Evolutionary conservation across 1,139 yeast species (phyloP), one percentile per base, ranked within the genome.

Genomic region (Debaryomyces psychrophilus): DNA sequence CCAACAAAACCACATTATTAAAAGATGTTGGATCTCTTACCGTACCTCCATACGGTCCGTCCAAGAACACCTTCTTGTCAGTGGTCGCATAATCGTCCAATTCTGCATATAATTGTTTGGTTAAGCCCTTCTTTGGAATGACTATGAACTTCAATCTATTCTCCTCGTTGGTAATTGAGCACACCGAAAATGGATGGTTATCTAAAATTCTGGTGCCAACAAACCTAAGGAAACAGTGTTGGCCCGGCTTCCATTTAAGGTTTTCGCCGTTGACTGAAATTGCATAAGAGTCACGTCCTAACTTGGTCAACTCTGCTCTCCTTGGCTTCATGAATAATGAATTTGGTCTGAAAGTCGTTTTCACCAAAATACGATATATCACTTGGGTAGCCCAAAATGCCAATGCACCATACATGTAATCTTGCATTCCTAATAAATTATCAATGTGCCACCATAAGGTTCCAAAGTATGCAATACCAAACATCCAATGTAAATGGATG

Each of bases 1-100:
- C 64, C 8, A 78, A 35, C 18, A 81, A 58, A 4, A 69, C 58
- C 1, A 79, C 68, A 40, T 75, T 71, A 45, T 80, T 81, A 58
- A 83, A 83, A 1, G 81, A 61, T 31, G 69, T 58, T 7, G 71
- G 61, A 50, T 80, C 79, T 54, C 88, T 69, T 11, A 70, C 60
- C 40, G 78, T 57, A 0, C 87, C 87, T 8, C 88, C 88, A 52
- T 82, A 83, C 2, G 88, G 85, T 2, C 88, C 88, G 58, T 83
- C 88, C 40, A 83, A 59, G 49, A 63, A 70, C 0, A 80, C 80
- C 31, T 61, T 58, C 50, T 66, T 67, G 22, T 64, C 58, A 18
- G 51, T 48, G 5, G 53, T 46, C 4, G 61, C 52, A 31, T 52
- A 54, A 5, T 60, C 57, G 37, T 67, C 65, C 40, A 73, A 56